Percentiles rank a stretch among this genome's conserved stretches.
Conservation (phyloP, 768 basidiomycete genomes). For the Heimioporus sp. region DNA sequence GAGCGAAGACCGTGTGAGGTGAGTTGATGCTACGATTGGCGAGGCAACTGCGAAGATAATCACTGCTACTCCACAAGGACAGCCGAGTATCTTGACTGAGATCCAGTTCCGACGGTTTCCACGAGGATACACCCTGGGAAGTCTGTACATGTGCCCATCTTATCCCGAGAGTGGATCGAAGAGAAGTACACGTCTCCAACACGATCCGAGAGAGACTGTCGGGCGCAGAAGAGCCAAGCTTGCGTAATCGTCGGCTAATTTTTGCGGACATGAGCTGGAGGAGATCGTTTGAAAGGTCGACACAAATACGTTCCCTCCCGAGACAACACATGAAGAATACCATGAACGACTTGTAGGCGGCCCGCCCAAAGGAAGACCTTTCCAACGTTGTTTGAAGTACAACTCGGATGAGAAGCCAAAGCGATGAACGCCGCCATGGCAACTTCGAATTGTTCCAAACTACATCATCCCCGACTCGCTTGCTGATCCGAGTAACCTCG, state of each 20-base stretch:
- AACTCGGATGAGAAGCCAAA: conserved; percentile 51
- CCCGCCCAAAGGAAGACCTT: conserved; percentile 7
- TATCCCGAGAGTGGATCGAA: conserved; percentile 21
- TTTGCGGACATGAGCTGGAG: conserved; percentile 39
- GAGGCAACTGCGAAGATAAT: conserved; percentile 26
- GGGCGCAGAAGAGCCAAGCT: conserved; percentile 26
- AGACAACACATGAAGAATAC: conserved; percentile 26
- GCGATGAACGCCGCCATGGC: conserved; percentile 49
- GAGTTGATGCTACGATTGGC: neutral
- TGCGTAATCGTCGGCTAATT: conserved; percentile 35
- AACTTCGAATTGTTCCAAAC: conserved; percentile 37
- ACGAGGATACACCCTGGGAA: conserved; percentile 25
- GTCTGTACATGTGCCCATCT: conserved; percentile 37
- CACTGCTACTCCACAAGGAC: conserved; percentile 29
- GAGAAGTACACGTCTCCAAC: conserved; percentile 6
- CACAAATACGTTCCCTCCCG: neutral
- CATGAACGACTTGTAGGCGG: conserved; percentile 35
- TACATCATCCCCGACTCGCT: conserved; percentile 49
- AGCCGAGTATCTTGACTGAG: conserved; percentile 31
- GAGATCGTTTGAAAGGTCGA: conserved; percentile 29
- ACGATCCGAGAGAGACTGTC: conserved; percentile 9
- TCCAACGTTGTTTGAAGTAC: conserved; percentile 38
- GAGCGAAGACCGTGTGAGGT: neutral
- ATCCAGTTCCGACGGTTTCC: conserved; percentile 30
- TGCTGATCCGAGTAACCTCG: conserved; percentile 31